Base-by-base conservation (phyloP, 176 grass and related monocot genomes). In the Hsuehochloa calcarea region DNA sequence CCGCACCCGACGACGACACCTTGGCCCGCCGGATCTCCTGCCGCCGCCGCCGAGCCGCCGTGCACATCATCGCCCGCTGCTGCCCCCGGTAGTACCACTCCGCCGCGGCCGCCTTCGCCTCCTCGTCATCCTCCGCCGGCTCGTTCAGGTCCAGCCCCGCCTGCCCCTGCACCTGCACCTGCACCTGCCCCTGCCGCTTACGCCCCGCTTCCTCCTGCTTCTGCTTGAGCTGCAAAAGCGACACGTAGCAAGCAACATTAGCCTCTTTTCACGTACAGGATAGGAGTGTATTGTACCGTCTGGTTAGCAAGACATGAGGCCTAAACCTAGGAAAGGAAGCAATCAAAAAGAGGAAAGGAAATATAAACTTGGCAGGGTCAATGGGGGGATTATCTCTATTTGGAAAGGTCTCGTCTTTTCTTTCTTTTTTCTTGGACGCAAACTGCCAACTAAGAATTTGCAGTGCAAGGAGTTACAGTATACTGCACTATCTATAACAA, bases 91-190 rank as follows among this genome's bases (percentile, higher is more conserved):
- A 14, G 83, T 23, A 35, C 83, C 74, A 45, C 50, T 59, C 62
- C 15, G 23, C 41, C 0, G 27, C 54, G 0, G 55, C 55, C 20
- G 20, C 22, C 56, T 25, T 60, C 19, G 58, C 58, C 58, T 25
- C 58, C 55, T 58, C 54, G 54, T 58, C 54, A 20, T 58, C 55
- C 3, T 25, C 58, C 58, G 58, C 58, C 4, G 58, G 58, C 58
- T 60, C 58, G 58, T 88, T 88, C 34, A 79, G 87, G 80, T 84
- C 80, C 41, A 83, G 65, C 22, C 4, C 49, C 35, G 29, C 31
- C 31, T 34, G 44, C 15, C n/a, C 7, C 38, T 38, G 44, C 15
- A n/a, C 7, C 38, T 38, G 71, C 55, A 31, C 35, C 14, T 5
- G 1, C 31, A 40, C 20, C 52, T 12, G 17, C 51, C 49, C 1